A percentile compares a stretch with the other conserved stretches of the same genome.
phyloP scores from a whole-genome alignment of 257 asterid species.

The Linderniella brevidens region DNA sequence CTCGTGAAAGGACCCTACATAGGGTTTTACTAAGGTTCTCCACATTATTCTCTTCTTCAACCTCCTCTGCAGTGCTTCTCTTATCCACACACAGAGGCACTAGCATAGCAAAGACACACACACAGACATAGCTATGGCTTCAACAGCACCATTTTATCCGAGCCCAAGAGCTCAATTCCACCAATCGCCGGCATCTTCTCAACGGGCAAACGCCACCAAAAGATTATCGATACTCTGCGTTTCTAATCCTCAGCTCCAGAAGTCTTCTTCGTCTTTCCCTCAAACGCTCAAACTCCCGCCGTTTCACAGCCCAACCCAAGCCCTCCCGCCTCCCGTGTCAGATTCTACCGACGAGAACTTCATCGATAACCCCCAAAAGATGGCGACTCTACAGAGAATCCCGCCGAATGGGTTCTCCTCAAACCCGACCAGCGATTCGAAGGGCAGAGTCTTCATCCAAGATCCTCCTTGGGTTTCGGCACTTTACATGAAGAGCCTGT shows the following conservation, averaged over 20 bases:
- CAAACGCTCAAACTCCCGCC: constrained; percentile 47
- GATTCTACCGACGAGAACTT: constrained; percentile 45
- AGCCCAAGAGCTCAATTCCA: constrained; percentile 40
- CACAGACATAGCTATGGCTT: constrained; percentile 69
- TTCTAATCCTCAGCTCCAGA: constrained; percentile 23
- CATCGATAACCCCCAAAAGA: constrained; percentile 19
- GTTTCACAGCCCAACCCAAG: constrained; percentile 23
- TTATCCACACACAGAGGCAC: too few relatives aligned
- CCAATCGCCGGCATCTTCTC: constrained; percentile 8
- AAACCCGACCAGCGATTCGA: constrained; percentile 15
- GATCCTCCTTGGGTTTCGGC: constrained; percentile 92
- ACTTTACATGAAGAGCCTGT: constrained; percentile 47
- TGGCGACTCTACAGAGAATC: constrained; percentile 21
- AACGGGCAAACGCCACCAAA: constrained; percentile 22
- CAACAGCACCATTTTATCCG: constrained; percentile 44
- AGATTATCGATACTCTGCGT: constrained; percentile 19
- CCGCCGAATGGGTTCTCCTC: constrained; percentile 31
- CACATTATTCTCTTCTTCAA: too few relatives aligned
- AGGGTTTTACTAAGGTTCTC: too few relatives aligned
- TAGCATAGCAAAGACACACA: too few relatives aligned
- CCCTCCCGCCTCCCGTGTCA: constrained; percentile 34
- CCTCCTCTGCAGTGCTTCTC: too few relatives aligned
- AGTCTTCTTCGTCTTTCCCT: constrained; percentile 38
- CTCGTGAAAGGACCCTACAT: too few relatives aligned
- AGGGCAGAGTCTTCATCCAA: constrained; percentile 39